Conservation (phyloP, 768 basidiomycete genomes). For the Phanerodontia chrysosporium region DNA sequence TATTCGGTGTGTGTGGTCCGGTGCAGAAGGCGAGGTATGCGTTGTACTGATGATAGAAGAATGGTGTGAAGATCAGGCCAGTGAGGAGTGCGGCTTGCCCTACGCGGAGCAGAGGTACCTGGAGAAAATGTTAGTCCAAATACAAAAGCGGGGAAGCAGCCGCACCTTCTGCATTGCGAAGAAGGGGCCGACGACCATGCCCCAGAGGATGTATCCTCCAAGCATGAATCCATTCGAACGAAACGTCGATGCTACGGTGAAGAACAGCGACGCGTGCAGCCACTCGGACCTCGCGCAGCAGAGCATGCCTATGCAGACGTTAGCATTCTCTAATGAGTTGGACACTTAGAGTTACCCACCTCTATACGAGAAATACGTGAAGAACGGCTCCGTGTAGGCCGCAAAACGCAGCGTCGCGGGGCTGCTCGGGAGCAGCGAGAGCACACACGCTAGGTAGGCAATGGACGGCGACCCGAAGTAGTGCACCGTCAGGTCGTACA, state of each 20-base stretch:
- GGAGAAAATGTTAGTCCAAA: slow-evolving; percentile 1
- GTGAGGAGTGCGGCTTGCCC: slow-evolving; percentile 38
- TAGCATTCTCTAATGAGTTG: no score
- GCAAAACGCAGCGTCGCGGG: slow-evolving; percentile 69
- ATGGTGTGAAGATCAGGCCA: slow-evolving; percentile 54
- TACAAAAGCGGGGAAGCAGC: slow-evolving; percentile 3
- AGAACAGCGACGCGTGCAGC: slow-evolving; percentile 52
- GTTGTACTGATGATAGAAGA: slow-evolving; percentile 62
- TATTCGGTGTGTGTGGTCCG: background rate
- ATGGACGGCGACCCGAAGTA: slow-evolving; percentile 52
- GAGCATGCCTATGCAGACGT: slow-evolving; percentile 50
- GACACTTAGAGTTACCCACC: slow-evolving; percentile 35
- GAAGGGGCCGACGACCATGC: slow-evolving; percentile 52
- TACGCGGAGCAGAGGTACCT: slow-evolving; percentile 33
- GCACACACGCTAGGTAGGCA: slow-evolving; percentile 54
- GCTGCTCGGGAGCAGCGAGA: slow-evolving; percentile 80
- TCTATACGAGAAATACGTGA: slow-evolving; percentile 73
- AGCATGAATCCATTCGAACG: slow-evolving; percentile 78
- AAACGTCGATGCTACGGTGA: slow-evolving; percentile 61
- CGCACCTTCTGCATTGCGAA: slow-evolving; percentile 34
- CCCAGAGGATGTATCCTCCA: slow-evolving; percentile 78
- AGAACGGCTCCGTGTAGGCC: slow-evolving; percentile 83
- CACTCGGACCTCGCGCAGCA: slow-evolving; percentile 47
- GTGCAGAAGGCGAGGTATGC: slow-evolving; percentile 70
- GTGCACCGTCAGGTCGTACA: slow-evolving; percentile 56